A percentile compares a stretch with the other conserved stretches of the same genome.
Evolutionary conservation across 2,329 filamentous ascomycete species (phyloP).

Genomic region (Claviceps cyperi): DNA sequence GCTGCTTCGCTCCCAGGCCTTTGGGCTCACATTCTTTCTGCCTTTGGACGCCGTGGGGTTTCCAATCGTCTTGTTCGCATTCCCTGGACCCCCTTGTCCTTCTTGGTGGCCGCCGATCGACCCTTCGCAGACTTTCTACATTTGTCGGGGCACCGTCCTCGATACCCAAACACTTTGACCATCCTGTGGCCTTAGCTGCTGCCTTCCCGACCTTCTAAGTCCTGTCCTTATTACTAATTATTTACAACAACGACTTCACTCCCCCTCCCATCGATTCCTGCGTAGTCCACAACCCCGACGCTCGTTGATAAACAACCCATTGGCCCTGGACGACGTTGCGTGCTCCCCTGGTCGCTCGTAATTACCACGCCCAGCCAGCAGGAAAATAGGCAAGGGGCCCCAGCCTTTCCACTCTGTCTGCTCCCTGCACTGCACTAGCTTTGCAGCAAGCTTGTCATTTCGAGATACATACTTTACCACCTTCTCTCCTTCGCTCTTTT

Average conservation of each 20-base stretch:
- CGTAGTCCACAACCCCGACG: background rate
- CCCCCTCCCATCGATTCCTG: background rate
- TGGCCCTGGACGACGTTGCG: background rate
- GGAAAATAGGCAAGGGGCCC: slow-evolving; percentile 4
- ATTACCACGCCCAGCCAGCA: slow-evolving; percentile 3
- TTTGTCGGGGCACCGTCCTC: background rate
- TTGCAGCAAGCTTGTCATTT: slow-evolving; percentile 1
- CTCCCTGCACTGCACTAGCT: slow-evolving; percentile 1
- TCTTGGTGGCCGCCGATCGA: background rate
- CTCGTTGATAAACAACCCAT: background rate
- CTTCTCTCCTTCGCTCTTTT: background rate
- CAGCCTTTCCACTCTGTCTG: slow-evolving; percentile 1
- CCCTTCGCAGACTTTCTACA: background rate
- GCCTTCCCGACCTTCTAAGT: background rate
- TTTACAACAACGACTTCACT: background rate
- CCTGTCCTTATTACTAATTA: too few relatives aligned
- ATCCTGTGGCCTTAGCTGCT: background rate
- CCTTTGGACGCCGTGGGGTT: background rate
- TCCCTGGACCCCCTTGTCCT: background rate
- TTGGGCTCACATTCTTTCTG: background rate
- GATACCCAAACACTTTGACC: background rate
- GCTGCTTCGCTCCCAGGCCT: background rate
- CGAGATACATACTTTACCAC: slow-evolving; percentile 1
- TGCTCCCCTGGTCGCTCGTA: background rate
- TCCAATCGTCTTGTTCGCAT: background rate